Base-by-base conservation (phyloP, 345 rosid genomes). In the Rhodomyrtus tomentosa region DNA sequence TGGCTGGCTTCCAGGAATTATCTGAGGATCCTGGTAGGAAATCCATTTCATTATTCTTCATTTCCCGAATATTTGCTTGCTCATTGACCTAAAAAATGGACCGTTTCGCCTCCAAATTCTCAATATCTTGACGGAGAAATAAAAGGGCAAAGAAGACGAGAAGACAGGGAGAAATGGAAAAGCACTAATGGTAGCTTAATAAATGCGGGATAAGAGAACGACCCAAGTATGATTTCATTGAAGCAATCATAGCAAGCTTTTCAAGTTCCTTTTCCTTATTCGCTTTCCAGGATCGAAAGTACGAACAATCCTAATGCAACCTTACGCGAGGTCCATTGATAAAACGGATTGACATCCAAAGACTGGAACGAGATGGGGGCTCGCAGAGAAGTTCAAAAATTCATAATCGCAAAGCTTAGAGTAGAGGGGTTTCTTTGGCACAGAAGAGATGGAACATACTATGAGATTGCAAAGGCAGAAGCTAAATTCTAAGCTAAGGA, bases 1-100 rank as follows among this genome's bases (percentile, higher is more conserved):
- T 89, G 79, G 81, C 90, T n/a, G 94, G 95, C 50, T 93, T 89
- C 98, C 98, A 94, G n/a, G 93, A 88, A 79, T 87, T 82, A 53
- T 81, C 84, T 82, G 89, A 73, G 81, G 90, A 87, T 79, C 90
- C 94, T 86, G 91, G 50, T 83, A 79, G 84, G 54, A 85, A 76
- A 85, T 89, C 86, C 98, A 93, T 94, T n/a, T 68, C 82, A 20
- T 24, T 25, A 56, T 76, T 51, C 16, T 53, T 45, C 22, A 20
- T 38, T 20, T 38, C 18, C 50, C 42, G 52, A 42, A 16, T 32
- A 10, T 48, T 58, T 51, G 36, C 80, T 56, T 82, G 86, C 68
- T 81, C 56, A 50, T 82, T 72, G 21, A 73, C 86, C 83, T 59
- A 81, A 81, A 81, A 52, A 72, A 29, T 18, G 45, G 13, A 18